Evolutionary conservation across 495 filamentous ascomycete genomes (phyloP).

Genomic region (Podospora fimiseda): DNA sequence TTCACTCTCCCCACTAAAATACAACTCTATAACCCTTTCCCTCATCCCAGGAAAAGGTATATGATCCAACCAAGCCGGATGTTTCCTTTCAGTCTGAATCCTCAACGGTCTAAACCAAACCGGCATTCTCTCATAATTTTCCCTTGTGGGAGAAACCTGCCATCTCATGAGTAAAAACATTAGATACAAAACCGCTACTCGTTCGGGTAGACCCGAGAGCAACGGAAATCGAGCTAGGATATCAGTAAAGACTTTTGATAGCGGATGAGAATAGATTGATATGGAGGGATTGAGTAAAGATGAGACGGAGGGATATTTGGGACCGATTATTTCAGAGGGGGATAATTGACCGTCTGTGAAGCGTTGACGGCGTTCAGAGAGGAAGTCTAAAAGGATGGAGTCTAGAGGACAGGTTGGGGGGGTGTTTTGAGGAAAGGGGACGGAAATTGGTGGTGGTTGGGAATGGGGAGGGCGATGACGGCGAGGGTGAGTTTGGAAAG

Average conservation of each 20-base stretch:
- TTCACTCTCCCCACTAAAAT: constrained; percentile 29
- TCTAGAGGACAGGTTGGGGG: constrained; percentile 67
- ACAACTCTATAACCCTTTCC: constrained; percentile 48
- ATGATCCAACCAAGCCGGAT: constrained; percentile 75
- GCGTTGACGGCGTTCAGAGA: constrained; percentile 58
- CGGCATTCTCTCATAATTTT: constrained; percentile 68
- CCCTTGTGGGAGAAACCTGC: constrained; percentile 65
- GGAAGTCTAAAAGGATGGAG: constrained; percentile 67
- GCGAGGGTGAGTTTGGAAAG: too few relatives aligned
- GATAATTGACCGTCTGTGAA: constrained; percentile 53
- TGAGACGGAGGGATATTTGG: constrained; percentile 67
- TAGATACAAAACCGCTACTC: constrained; percentile 67
- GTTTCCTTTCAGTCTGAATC: constrained; percentile 53
- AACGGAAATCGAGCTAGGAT: constrained; percentile 70
- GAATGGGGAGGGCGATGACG: too few relatives aligned
- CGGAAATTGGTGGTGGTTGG: constrained; percentile 1
- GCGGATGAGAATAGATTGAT: constrained; percentile 56
- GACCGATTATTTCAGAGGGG: constrained; percentile 56
- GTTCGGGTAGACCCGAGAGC: constrained; percentile 62
- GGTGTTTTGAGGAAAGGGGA: constrained; percentile 52
- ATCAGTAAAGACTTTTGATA: constrained; percentile 78
- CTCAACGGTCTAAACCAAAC: constrained; percentile 57
- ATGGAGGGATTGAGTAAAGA: constrained; percentile 63
- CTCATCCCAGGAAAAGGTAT: constrained; percentile 71
- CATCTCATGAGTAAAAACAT: constrained; percentile 85